Evolutionary conservation across 768 basidiomycete genomes (phyloP), one percentile per base, ranked within the genome.

Genomic region (Bullera alba): DNA sequence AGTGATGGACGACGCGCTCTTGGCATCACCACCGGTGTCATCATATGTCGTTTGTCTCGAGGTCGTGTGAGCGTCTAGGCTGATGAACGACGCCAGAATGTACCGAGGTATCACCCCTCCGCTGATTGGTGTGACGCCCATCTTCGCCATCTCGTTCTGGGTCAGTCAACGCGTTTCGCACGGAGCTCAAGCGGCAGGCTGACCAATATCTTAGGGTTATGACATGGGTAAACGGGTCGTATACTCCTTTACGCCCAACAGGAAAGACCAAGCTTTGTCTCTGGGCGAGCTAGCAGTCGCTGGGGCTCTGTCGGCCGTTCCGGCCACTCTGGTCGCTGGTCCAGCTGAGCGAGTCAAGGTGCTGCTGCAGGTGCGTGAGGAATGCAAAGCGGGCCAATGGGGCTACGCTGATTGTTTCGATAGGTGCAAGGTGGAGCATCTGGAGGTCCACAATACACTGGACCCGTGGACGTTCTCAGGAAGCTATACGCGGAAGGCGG

Each of bases 111-210:
- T 96, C 75, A 85, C 92, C 3, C 91, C 92, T 28, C 92, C 92
- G 37, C 74, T 96, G 51, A 76, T 95, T 26, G 90, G 93, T 25
- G 89, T 99, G 25, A 97, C 95, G 4, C 95, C 95, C 28, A 97
- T 96, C 66, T 99, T 99, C 64, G 95, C 95, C 3, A 76, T 97
- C 26, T 93, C 90, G 3, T 97, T 99, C 78, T 96, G 92, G 92
- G 92, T 91, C 72, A 51, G 79, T 59, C n/a, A 19, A 35, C 16
- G 6, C 21, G 42, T 12, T 55, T 47, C 19, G 15, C 6, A 23
- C 21, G 25, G 25, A 23, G 14, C 8, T 44, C 42, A 10, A 29
- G 22, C 16, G 5, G 16, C 2, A 19, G 7, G 28, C 42, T 50
- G 46, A 35, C 36, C 17, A 14, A n/a, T 23, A n/a, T 34, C 19